Base-by-base conservation (phyloP, 805 yeast species). In the Pichia californica region DNA sequence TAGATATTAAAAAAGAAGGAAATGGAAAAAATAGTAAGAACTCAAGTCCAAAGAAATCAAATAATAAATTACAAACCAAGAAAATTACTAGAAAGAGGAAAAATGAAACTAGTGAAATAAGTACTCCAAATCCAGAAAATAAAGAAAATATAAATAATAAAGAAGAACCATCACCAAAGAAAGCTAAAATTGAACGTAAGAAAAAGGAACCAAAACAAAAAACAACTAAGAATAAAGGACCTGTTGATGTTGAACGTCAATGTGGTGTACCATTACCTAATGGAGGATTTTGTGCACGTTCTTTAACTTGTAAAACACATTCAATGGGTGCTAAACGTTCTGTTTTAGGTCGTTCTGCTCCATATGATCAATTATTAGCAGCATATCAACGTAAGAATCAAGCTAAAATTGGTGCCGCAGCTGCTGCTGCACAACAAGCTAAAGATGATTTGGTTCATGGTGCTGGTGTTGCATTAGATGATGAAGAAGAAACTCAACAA, bases 281-380 rank as follows among this genome's bases (percentile, higher is more conserved):
- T 51, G 98, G 97, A n/a, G 95, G 94, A 0, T 83, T 80, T 53
- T 93, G 99, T 70, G 97, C 97, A 5, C 74, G 99, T 40, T 88
- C 97, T 0, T 70, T 93, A 47, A 93, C 99, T 0, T 93, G 99
- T 72, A 93, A 93, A 60, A 88, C 97, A 0, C 99, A 93, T 64
- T 87, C 98, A 1, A 89, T 93, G 96, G 97, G 97, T 28, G 96
- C 97, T 23, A 93, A 93, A 57, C 76, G 99, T 54, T 89, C 96
- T 1, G 99, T 93, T 18, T 80, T 78, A 15, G 99, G 99, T 10
- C 74, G 99, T 54, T 81, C 95, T 29, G 89, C 93, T 7, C 88
- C 96, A 0, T 93, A 88, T 64, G 99, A 93, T 61, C 80, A 79
- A 25, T 68, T 93, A 41, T 69, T 93, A 44, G 88, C 89, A 18